Percentiles rank a stretch among this genome's conserved stretches.
Conservation (phyloP, 2,329 filamentous ascomycete genomes). For the Ceratocystis colombiana region DNA sequence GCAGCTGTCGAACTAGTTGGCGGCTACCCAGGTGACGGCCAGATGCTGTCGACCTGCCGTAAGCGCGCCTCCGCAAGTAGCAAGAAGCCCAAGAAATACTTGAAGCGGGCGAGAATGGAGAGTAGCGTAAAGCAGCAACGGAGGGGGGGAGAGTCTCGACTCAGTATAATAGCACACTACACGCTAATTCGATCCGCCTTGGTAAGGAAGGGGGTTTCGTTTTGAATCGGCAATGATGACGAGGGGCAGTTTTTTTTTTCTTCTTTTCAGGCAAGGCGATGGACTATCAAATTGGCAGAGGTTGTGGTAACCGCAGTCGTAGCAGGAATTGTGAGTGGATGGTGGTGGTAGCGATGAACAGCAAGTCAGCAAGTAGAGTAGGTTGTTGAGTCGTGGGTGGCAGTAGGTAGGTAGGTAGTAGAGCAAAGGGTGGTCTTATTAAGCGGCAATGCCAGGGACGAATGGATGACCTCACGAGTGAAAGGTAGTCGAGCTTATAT, state of each 20-base stretch:
- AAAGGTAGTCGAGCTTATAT: neutral
- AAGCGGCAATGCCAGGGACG: slow-evolving; percentile 2
- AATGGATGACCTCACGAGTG: neutral
- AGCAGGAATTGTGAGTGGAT: neutral
- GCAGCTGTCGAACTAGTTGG: neutral
- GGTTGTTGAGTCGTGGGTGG: neutral
- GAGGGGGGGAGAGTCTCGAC: neutral
- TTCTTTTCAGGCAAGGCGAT: neutral
- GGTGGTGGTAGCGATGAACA: neutral
- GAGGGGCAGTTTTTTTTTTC: neutral
- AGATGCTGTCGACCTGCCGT: slow-evolving; percentile 15
- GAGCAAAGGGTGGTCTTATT: neutral
- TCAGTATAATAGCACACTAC: neutral
- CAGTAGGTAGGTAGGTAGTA: neutral
- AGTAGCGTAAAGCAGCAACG: neutral
- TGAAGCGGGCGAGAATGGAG: slow-evolving; percentile 5
- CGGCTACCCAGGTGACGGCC: slow-evolving; percentile 14
- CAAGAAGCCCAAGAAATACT: slow-evolving; percentile 9
- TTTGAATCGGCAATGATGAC: slow-evolving; percentile 2
- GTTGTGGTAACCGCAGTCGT: neutral
- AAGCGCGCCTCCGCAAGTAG: slow-evolving; percentile 10
- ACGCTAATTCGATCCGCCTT: neutral
- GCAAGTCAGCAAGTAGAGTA: too few species aligned
- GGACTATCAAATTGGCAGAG: neutral
- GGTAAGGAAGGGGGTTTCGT: neutral